Evolutionary conservation across 305 asterid species (phyloP).

Genomic region (Striga hermonthica): DNA sequence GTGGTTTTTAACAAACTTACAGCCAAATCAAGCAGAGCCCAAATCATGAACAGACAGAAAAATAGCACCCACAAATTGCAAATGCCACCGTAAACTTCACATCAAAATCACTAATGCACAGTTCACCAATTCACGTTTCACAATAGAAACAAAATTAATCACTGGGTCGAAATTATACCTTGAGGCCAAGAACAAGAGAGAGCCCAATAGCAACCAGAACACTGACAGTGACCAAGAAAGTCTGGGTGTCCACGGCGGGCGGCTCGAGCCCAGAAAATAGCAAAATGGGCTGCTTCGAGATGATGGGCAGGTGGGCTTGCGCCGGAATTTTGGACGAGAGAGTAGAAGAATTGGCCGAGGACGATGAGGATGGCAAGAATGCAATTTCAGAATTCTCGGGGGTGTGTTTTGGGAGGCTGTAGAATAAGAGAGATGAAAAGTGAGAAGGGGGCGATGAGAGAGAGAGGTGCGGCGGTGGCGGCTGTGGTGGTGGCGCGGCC

Average conservation of each 20-base stretch:
- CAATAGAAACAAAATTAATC: neutral
- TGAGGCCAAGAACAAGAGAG: constrained; percentile 80
- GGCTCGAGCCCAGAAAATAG: constrained; percentile 53
- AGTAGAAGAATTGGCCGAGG: constrained; percentile 24
- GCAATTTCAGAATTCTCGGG: constrained; percentile 39
- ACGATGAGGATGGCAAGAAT: constrained; percentile 37
- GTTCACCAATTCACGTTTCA: no score
- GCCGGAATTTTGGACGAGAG: constrained; percentile 33
- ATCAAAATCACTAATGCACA: neutral
- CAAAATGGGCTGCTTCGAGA: constrained; percentile 47
- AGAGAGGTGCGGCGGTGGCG: constrained; percentile 26
- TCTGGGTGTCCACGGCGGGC: constrained; percentile 73
- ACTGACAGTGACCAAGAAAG: constrained; percentile 68
- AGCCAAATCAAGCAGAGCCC: neutral
- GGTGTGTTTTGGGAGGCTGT: constrained; percentile 28
- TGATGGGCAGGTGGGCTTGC: constrained; percentile 35
- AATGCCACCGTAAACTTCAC: neutral
- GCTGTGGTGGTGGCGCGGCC: constrained; percentile 40
- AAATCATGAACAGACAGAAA: neutral
- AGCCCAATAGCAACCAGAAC: constrained; percentile 80
- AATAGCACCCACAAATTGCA: neutral
- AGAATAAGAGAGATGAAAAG: constrained; percentile 31
- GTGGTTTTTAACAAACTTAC: neutral
- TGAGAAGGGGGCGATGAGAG: constrained; percentile 37
- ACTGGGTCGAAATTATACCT: constrained; percentile 39